Evolutionary conservation across 1,284 basidiomycete species (phyloP).

Genomic region (Microbotryomycetes sp.): DNA sequence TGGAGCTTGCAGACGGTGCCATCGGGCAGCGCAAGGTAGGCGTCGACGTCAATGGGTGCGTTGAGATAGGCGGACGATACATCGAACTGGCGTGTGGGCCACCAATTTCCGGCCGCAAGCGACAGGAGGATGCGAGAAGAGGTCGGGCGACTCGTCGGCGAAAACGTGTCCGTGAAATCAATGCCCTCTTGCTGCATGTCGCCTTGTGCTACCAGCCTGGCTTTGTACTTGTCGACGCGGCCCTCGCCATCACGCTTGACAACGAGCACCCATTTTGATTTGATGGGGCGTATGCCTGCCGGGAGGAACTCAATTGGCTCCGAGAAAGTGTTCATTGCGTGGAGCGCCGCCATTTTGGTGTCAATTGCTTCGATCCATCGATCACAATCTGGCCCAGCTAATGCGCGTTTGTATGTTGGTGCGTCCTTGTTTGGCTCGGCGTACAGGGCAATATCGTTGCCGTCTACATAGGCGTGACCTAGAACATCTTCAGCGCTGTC

Average conservation of each 20-base stretch:
- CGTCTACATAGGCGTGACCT: background rate
- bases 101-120: background rate
- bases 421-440: background rate
- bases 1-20: background rate
- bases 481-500: background rate
- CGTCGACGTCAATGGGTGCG: constrained; percentile 3
- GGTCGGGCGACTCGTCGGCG: constrained; percentile 44
- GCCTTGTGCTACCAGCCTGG: constrained; percentile 34
- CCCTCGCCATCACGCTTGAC: constrained; percentile 24
- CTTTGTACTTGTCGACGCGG: constrained; percentile 39
- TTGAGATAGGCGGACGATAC: constrained; percentile 17
- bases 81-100: constrained; percentile 6
- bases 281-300: background rate
- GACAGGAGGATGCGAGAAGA: constrained; percentile 38
- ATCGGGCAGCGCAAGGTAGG: constrained; percentile 1
- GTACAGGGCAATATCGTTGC: background rate
- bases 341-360: constrained; percentile 4
- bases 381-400: constrained; percentile 2
- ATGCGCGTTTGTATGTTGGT: constrained; percentile 1
- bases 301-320: background rate
- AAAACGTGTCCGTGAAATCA: constrained; percentile 46
- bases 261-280: constrained; percentile 10
- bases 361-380: constrained; percentile 7
- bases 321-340: constrained; percentile 5
- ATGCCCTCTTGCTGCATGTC: constrained; percentile 40